Conservation (phyloP, 257 asterid species). For the Pogostemon cablin region DNA sequence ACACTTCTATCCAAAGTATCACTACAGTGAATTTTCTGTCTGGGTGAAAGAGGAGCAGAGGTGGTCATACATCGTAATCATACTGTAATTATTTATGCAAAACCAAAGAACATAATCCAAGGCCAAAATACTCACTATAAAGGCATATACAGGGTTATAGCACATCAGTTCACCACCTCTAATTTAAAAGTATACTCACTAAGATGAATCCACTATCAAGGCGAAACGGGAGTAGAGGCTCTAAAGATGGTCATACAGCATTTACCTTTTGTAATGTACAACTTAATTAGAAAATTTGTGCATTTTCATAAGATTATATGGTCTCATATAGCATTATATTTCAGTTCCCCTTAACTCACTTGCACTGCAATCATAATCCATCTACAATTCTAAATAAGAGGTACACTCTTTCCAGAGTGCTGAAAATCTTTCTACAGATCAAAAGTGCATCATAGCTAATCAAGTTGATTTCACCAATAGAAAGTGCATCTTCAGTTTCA, state of each 20-base stretch:
- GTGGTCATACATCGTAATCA: too few species aligned
- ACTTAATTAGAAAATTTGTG: neutral
- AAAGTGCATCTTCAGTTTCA: neutral
- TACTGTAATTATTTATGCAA: too few species aligned
- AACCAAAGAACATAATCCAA: neutral
- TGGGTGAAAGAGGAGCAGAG: too few species aligned
- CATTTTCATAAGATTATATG: neutral
- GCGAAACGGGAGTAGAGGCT: neutral
- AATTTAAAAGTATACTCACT: constrained; percentile 5
- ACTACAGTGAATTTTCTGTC: too few species aligned
- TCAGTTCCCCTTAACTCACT: neutral
- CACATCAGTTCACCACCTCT: constrained; percentile 7
- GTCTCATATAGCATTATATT: neutral
- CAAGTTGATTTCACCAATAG: neutral
- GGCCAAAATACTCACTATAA: neutral
- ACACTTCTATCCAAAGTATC: too few species aligned
- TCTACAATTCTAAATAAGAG: neutral
- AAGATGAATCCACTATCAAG: neutral
- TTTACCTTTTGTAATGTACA: neutral
- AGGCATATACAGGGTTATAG: neutral
- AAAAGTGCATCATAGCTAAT: constrained; percentile 16
- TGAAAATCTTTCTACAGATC: neutral
- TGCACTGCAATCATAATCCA: constrained; percentile 2
- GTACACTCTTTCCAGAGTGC: neutral
- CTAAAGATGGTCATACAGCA: neutral